Conservation (phyloP, 2,329 filamentous ascomycete species). For the Alternaria rosae region DNA sequence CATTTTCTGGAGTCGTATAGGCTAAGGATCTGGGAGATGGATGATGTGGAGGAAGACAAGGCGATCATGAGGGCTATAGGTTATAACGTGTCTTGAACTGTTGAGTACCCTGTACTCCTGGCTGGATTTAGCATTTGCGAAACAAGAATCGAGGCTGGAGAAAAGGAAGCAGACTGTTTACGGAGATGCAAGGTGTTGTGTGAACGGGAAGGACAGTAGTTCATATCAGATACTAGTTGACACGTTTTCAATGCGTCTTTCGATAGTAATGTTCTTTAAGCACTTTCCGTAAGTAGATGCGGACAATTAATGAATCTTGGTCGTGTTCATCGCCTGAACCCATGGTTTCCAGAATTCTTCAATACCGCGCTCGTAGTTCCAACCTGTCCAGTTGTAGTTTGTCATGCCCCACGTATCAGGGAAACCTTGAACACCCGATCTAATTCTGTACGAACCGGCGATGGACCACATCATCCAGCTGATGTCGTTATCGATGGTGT, state of each 20-base stretch:
- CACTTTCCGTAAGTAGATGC: not conserved
- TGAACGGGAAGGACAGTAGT: not conserved
- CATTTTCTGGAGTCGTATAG: slow-evolving; percentile 27
- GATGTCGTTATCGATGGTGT: slow-evolving; percentile 55
- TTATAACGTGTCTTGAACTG: slow-evolving; percentile 14
- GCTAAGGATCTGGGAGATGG: slow-evolving; percentile 8
- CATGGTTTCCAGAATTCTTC: slow-evolving; percentile 62
- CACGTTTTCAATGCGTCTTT: not conserved
- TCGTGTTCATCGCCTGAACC: slow-evolving; percentile 53
- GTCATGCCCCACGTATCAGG: slow-evolving; percentile 59
- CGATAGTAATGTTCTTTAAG: not conserved
- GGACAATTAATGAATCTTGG: slow-evolving; percentile 13
- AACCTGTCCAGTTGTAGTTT: slow-evolving; percentile 57
- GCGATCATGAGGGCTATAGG: slow-evolving; percentile 30
- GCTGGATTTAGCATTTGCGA: not conserved
- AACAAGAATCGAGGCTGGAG: not conserved
- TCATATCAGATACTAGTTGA: not conserved
- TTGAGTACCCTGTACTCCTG: not conserved
- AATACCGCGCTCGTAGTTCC: slow-evolving; percentile 56
- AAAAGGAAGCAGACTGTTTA: not conserved
- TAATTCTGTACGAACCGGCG: slow-evolving; percentile 58
- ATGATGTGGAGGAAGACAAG: slow-evolving; percentile 32
- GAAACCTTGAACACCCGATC: slow-evolving; percentile 56
- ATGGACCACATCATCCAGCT: slow-evolving; percentile 61
- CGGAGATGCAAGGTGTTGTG: too few species aligned